Evolutionary conservation across 2,329 filamentous ascomycete species (phyloP), one percentile per base, ranked within the genome.

Genomic region (Claviceps lovelessii): DNA sequence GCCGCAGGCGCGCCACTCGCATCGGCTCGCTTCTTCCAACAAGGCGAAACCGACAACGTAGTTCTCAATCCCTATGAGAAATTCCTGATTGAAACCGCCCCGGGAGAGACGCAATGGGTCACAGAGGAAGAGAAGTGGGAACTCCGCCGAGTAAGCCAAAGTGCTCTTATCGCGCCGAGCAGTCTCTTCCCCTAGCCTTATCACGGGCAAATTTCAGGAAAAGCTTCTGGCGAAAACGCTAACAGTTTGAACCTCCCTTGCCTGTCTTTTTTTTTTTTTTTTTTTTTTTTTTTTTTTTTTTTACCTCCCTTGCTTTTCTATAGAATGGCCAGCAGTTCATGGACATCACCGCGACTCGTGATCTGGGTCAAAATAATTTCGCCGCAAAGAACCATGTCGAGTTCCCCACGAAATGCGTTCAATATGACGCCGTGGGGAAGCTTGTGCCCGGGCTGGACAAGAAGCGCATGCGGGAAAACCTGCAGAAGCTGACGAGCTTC

Each of bases 111-210:
- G 29, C 75, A 79, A 76, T 93, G 88, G 86, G 85, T 96, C 37
- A 94, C 88, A 0, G 91, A 97, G 64, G 88, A 95, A 41, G 84
- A 96, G 73, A 98, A 97, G 72, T 96, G 91, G 90, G 83, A 85
- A 69, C 73, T 97, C 59, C 84, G 86, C 65, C 78, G 89, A 61
- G 90, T 94, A 49, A 49, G 46, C 46, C 35, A 39, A 78, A 56
- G 81, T 72, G 28, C 37, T 10, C 37, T 39, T 35, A 10, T 28
- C n/a, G 5, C 33, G 48, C 48, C 31, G n/a, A 5, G 33, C 2
- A 37, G 19, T 46, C 19, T 19, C 19, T 15, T 15, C 15, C 23
- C 44, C 13, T 23, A 23, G 9, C 35, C 8, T 39, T 4, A 11
- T 13, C 35, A 35, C 33, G 9, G 23, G 23, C 42, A n/a, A 44